Conservation (phyloP, 179 eudicot genomes). For the Actinidia polygama region DNA sequence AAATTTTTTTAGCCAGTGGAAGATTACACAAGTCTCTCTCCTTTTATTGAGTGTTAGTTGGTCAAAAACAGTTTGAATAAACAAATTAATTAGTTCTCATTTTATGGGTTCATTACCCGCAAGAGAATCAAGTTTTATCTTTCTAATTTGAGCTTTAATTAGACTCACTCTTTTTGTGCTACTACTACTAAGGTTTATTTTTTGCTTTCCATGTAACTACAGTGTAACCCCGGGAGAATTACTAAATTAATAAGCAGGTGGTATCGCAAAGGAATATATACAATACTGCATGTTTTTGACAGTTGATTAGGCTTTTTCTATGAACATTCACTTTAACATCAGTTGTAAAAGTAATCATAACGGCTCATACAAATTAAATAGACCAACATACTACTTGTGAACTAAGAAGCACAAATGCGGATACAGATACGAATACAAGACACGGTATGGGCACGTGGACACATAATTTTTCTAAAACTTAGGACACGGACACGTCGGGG, state of each 20-base stretch:
- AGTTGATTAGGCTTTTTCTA: background rate
- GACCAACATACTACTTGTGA: no score
- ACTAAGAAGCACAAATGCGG: no score
- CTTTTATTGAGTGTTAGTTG: background rate
- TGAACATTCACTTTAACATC: no score
- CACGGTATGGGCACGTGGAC: no score
- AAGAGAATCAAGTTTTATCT: background rate
- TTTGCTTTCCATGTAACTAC: background rate
- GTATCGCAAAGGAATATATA: background rate
- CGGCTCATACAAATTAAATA: no score
- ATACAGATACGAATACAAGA: no score
- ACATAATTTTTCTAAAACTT: no score
- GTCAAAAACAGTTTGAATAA: background rate
- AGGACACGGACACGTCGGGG: no score
- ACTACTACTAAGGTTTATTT: background rate
- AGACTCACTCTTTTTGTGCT: background rate
- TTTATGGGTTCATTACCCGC: background rate
- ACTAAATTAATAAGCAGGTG: background rate
- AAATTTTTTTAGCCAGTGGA: background rate
- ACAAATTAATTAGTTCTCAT: background rate
- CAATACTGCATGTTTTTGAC: background rate
- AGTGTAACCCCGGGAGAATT: background rate
- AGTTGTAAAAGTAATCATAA: no score
- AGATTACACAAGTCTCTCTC: background rate
- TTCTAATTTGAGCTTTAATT: background rate